Base-by-base conservation (phyloP, 257 asterid genomes). In the Solanum peruvianum region DNA sequence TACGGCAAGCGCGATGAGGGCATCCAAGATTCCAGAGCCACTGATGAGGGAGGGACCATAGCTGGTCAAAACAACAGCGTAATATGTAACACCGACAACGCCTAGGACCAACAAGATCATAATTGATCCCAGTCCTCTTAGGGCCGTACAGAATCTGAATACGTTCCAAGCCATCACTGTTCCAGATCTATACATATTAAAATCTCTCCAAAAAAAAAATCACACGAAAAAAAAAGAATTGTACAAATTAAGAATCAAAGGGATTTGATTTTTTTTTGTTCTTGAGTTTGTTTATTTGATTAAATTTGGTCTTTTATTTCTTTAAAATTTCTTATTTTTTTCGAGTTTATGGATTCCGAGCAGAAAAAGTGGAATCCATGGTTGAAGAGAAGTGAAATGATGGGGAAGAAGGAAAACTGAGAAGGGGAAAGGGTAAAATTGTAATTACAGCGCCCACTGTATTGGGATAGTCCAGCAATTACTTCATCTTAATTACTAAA, bases 81-180 rank as follows among this genome's bases (percentile, higher is more conserved):
- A 97, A 88, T 97, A 97, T 81, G 98, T 92, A 86, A 97, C 96
- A 31, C 99, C 99, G 56, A 97, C 98, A 49, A 97, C 97, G 81
- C 96, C 98, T 64, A 97, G 95, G 76, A 97, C 99, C 90, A 96
- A 89, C 11, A 97, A 89, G 84, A 97, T 95, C 99, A 97, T 97
- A 96, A 97, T 95, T 93, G 99, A 97, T 35, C 99, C 99, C 33
- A 97, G 92, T 20, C 99, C 99, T 87, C 95, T 90, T 87, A 97
- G 90, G 35, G 99, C 99, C 56, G 99, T 95, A 84, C 99, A 97
- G 87, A 97, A 97, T 89, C 92, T 96, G 97, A 97, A 97, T 49
- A 97, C 98, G 87, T 97, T 97, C 99, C 99, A 97, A 70, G 99
- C 99, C 99, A 97, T 97, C 87, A 89, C 95, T 4, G 93, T 93